Base-by-base conservation (phyloP, 2,329 filamentous ascomycete species). In the Diaporthe citrichinensis region DNA sequence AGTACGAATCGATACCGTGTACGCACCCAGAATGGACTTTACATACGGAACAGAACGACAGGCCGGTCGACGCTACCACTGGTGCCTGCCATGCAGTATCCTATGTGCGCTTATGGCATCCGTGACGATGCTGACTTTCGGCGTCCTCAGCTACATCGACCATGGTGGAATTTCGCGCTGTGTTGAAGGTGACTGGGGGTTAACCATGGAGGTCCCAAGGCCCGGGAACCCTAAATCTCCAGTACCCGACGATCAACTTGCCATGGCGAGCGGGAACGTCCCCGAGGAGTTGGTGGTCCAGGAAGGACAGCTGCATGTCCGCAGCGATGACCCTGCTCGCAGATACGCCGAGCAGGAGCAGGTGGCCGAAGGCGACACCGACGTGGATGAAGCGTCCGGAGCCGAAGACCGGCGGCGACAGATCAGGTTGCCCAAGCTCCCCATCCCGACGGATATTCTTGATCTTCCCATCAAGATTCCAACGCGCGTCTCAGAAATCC, bases 381-480 rank as follows among this genome's bases (percentile, higher is more conserved):
- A 10, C 15, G 34, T 5, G 10, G 4, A 25, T 8, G 49, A 28
- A 5, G 14, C 17, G 34, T 20, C 25, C 15, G 53, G 28, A 20
- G 15, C 25, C 28, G 17, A 31, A 49, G 44, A 49, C 2, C 53
- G 28, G 6, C 53, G 53, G 28, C 53, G 23, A 28, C 36, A 25
- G 3, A 23, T 55, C 34, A 69, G 23, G 65, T 39, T 69, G 65
- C 65, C 65, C 34, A 55, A 53, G 23, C 62, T 69, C 4, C 65
- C 65, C 14, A 28, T 69, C 31, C 65, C 65, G 8, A 23, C 65
- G 9, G 65, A 55, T 1, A 69, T 69, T 20, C 23, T 69, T 14
- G 65, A 69, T 10, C 6, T 55, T 3, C 65, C 65, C 34, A 28
- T 34, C 17, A 5, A 25, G n/a, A 55, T 69, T 9, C 65, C 65